phyloP scores from a whole-genome alignment of 495 filamentous ascomycete genomes.

The Glarea lozoyensis region DNA sequence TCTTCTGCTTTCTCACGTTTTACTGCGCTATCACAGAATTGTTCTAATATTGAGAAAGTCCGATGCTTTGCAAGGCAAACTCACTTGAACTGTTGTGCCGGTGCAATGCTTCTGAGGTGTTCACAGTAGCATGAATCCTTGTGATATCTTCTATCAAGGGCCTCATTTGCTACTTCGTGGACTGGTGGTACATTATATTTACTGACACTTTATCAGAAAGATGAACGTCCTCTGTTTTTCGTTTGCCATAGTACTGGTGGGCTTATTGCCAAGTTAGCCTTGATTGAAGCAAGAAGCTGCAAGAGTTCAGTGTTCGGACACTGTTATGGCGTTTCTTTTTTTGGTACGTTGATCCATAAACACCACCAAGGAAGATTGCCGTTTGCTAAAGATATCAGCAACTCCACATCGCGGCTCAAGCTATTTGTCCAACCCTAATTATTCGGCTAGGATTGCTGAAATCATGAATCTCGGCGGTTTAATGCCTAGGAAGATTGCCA shows the following conservation, averaged over 20 bases:
- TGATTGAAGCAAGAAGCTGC: not conserved
- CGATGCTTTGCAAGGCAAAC: no score
- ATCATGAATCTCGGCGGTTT: conserved; percentile 31
- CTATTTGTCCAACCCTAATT: conserved; percentile 37
- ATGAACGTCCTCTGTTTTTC: conserved; percentile 28
- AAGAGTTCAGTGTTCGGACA: conserved; percentile 23
- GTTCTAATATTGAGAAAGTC: no score
- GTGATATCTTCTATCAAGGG: no score
- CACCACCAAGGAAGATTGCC: not conserved
- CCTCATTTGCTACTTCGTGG: no score
- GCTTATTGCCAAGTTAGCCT: conserved; percentile 25
- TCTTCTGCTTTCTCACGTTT: no score
- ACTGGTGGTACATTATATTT: not conserved
- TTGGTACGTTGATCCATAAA: conserved; percentile 17
- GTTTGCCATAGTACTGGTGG: conserved; percentile 31
- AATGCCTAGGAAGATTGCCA: conserved; percentile 18
- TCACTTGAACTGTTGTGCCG: no score
- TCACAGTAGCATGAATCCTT: no score
- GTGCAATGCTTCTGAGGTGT: no score
- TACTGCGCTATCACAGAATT: no score
- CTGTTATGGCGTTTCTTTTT: conserved; percentile 41
- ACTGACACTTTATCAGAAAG: conserved; percentile 13
- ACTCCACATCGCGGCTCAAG: conserved; percentile 42
- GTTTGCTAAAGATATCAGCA: conserved; percentile 14
- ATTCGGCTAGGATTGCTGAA: conserved; percentile 28